Base-by-base conservation (phyloP, 2,329 filamentous ascomycete genomes). In the Fusarium nisikadoi region DNA sequence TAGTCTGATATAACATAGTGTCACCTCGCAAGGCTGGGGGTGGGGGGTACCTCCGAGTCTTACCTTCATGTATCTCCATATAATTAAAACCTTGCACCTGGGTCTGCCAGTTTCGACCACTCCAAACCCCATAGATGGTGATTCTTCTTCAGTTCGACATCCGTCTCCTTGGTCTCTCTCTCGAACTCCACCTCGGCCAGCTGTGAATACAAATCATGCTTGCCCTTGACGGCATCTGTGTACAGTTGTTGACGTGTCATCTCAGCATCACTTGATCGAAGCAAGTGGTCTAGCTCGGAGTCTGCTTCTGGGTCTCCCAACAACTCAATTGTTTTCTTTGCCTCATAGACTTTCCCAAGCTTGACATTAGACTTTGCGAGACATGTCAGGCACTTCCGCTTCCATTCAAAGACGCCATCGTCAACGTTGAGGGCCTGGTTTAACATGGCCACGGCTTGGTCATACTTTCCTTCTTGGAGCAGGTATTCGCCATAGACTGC, bases 61-160 rank as follows among this genome's bases (percentile, higher is more conserved):
- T 53, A 9, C 14, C 49, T 27, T 27, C 13, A 12, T 19, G n/a
- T 27, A 19, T 33, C 19, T 36, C 8, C 17, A 31, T 41, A 10
- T 25, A 16, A 33, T 76, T 55, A 81, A 45, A 75, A 72, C 49
- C 69, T 68, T 17, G 52, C 72, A 16, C 62, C 70, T 7, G 52
- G 42, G 52, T 81, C 75, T 6, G 77, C 79, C 42, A 82, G 59
- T 23, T 75, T 76, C n/a, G 78, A 74, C 77, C 80, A 82, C 68
- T 82, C 80, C 72, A 76, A 68, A 16, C 79, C 80, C 81, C 79
- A 82, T 10, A 71, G 72, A 25, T 68, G 53, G 19, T 72, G 66
- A 5, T 80, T 72, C 36, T 70, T 72, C 39, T 55, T 73, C 8
- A 60, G 47, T 39, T 53, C 63, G 25, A 61, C 54, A 39, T 65